Evolutionary conservation across 2,329 filamentous ascomycete species (phyloP).

Genomic region (Penicillium sp.): DNA sequence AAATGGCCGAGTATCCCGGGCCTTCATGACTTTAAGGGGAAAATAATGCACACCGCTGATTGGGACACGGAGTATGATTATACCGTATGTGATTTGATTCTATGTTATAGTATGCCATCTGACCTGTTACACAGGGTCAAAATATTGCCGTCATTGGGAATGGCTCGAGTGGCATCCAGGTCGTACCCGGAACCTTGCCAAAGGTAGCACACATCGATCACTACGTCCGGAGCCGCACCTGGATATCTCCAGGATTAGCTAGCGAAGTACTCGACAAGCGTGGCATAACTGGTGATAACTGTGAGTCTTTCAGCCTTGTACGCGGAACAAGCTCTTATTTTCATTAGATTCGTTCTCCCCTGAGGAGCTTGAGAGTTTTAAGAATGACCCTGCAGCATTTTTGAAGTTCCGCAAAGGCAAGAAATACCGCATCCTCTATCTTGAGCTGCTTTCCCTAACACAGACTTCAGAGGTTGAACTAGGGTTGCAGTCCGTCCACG

Average conservation of each 20-base stretch:
- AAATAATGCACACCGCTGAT: constrained; percentile 45
- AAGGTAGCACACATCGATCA: constrained; percentile 43
- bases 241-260: constrained; percentile 32
- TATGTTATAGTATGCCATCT: not conserved
- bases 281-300: constrained; percentile 28
- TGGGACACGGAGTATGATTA: constrained; percentile 44
- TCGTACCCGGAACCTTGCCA: constrained; percentile 39
- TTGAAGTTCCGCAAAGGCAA: constrained; percentile 37
- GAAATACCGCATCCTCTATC: not conserved
- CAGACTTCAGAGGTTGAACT: constrained; percentile 29
- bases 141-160: constrained; percentile 39
- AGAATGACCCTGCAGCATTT: constrained; percentile 31
- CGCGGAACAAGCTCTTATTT: not conserved
- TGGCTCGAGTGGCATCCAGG: constrained; percentile 44
- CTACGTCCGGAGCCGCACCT: constrained; percentile 35
- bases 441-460: not conserved
- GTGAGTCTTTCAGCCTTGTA: constrained; percentile 13
- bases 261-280: constrained; percentile 29
- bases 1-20: constrained; percentile 50
- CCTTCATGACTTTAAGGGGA: constrained; percentile 47
- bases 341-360: constrained; percentile 30
- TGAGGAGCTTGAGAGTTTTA: constrained; percentile 35
- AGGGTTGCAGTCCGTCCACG: constrained; percentile 34
- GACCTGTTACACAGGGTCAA: constrained; percentile 26
- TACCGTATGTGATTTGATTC: constrained; percentile 17